Base-by-base conservation (phyloP, 192 early-diverging fungal genomes). In the Rhizophagus clarus region DNA sequence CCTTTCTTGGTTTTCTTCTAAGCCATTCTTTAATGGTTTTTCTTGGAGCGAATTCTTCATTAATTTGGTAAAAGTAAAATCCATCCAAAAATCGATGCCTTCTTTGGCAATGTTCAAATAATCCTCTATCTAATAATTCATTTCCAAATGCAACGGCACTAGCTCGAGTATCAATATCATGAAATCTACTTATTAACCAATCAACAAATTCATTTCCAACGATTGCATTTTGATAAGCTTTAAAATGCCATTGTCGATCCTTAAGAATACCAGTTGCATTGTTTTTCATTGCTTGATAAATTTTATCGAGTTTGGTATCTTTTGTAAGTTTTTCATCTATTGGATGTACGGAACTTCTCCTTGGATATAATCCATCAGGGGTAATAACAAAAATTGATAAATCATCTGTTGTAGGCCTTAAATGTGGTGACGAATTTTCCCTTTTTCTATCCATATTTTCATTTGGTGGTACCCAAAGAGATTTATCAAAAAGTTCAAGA, bases 241-340 rank as follows among this genome's bases (percentile, higher is more conserved):
- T 81, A 76, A 92, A 91, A 85, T 97, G 97, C 97, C 97, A 99
- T 34, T 94, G 89, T n/a, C 93, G 88, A 79, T 95, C 91, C 82
- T 88, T 86, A 37, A 96, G 86, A 24, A 97, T 63, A 2, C 96
- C 96, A 2, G 84, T 86, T 14, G 82, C 75, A 3, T 91, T 88
- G 72, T 94, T 89, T 76, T 92, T 92, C 85, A 99, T 90, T 1
- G 92, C 91, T 14, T 82, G 80, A 1, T 93, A 90, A 77, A 99
- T 91, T 0, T 79, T 82, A 22, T 82, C 81, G 6, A 84, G 79
- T 66, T 83, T 88, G 32, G 86, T 83, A 15, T 87, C 87, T 28
- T 79, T 83, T 24, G 49, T 79, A 26, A 82, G 72, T 67, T 79
- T 81, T 42, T 82, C 82, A 8, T 81, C 63, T 5, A 67, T 71